Conservation (phyloP, 1,284 basidiomycete species). For the Serendipita sp. region DNA sequence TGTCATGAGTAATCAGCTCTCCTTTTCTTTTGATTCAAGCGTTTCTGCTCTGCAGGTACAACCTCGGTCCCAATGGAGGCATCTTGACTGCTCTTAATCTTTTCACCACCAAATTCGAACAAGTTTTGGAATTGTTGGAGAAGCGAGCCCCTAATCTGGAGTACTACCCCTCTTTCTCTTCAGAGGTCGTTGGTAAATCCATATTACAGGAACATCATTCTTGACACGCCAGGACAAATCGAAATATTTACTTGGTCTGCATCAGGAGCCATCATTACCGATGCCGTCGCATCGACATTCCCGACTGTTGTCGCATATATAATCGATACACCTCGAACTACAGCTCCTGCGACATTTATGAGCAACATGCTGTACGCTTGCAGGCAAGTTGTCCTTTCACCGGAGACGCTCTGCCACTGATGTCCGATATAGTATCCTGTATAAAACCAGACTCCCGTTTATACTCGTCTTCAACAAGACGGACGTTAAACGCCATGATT, state of each 20-base stretch:
- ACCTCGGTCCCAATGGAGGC: constrained; percentile 94
- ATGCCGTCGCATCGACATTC: constrained; percentile 86
- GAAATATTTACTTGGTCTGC: constrained; percentile 99
- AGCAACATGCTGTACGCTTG: constrained; percentile 99
- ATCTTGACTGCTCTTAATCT: constrained; percentile 94
- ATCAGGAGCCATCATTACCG: constrained; percentile 95
- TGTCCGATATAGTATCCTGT: constrained; percentile 60
- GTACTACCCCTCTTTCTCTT: constrained; percentile 32
- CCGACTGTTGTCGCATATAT: constrained; percentile 94
- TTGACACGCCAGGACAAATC: constrained; percentile 98
- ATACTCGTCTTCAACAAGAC: constrained; percentile 99
- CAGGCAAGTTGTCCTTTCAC: constrained; percentile 39
- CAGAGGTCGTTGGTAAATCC: neutral
- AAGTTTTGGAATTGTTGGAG: constrained; percentile 86
- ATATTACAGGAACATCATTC: constrained; percentile 66
- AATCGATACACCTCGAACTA: constrained; percentile 92
- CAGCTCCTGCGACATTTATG: constrained; percentile 97
- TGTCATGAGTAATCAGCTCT: constrained; percentile 8
- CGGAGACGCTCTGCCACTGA: neutral
- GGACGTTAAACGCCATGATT: constrained; percentile 72
- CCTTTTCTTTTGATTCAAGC: neutral
- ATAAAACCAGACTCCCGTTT: constrained; percentile 96
- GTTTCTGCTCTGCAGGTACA: constrained; percentile 43
- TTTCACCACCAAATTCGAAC: constrained; percentile 99
- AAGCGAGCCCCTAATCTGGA: constrained; percentile 79